Conservation (phyloP, 2,329 filamentous ascomycete genomes). For the Colletotrichum coccodes region DNA sequence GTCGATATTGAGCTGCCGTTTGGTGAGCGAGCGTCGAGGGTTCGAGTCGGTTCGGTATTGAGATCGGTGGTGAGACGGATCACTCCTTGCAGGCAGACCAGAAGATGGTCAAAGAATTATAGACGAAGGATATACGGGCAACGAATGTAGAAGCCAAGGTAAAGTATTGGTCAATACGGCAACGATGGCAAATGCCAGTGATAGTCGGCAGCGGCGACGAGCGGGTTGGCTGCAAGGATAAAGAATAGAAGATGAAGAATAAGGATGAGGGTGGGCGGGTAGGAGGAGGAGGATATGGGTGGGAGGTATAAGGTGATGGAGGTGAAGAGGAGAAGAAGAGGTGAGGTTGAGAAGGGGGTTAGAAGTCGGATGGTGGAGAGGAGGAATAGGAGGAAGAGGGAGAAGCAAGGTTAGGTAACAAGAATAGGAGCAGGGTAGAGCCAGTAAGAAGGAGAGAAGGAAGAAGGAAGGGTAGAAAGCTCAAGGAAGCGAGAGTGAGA, state of each 20-base stretch:
- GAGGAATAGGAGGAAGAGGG: slow-evolving; percentile 37
- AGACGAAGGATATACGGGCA: slow-evolving; percentile 34
- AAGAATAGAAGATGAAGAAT: slow-evolving; percentile 43
- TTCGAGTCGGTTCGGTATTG: slow-evolving; percentile 13
- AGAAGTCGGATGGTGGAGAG: slow-evolving; percentile 33
- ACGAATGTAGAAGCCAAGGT: slow-evolving; percentile 34
- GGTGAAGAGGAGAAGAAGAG: slow-evolving; percentile 36
- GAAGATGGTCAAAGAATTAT: slow-evolving; percentile 34
- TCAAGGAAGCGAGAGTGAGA: slow-evolving; percentile 41
- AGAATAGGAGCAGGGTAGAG: slow-evolving; percentile 42
- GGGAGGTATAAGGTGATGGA: slow-evolving; percentile 38
- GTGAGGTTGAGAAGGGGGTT: slow-evolving; percentile 25
- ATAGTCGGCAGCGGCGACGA: slow-evolving; percentile 27
- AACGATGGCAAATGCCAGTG: slow-evolving; percentile 24
- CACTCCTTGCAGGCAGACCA: slow-evolving; percentile 30
- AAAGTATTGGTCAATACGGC: slow-evolving; percentile 29
- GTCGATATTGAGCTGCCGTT: slow-evolving; percentile 28
- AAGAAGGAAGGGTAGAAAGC: slow-evolving; percentile 43
- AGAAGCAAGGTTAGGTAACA: slow-evolving; percentile 31
- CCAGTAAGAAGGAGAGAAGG: slow-evolving; percentile 39
- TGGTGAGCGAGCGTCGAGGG: slow-evolving; percentile 30
- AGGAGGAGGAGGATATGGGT: slow-evolving; percentile 40
- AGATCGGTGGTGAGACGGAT: slow-evolving; percentile 5
- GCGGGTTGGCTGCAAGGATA: slow-evolving; percentile 36
- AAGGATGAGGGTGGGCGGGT: slow-evolving; percentile 42